These are phyloP conservation scores for Hordeum pubiflorum DNA, from an alignment of 202 grass and related monocot species.

Conservation along the genomic window DNA sequence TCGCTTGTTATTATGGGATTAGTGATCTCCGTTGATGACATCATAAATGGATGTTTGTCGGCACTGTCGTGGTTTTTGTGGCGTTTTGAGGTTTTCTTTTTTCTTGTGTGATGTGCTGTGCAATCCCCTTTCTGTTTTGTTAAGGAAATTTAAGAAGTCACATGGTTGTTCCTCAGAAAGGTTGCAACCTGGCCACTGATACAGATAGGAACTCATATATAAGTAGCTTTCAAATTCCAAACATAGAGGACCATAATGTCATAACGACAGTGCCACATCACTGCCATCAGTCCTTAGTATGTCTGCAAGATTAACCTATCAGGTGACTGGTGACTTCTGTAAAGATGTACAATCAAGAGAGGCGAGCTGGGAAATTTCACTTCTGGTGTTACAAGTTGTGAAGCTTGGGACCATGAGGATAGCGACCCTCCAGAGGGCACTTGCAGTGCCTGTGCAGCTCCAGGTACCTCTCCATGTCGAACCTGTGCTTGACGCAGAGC, in stretches of 20 bases:
- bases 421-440: constrained; percentile 32
- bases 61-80: background rate
- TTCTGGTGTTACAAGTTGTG: constrained; percentile 20
- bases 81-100: background rate
- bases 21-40: background rate
- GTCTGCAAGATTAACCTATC: background rate
- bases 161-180: background rate
- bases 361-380: background rate
- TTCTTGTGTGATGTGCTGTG: background rate
- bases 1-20: background rate
- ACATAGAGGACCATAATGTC: background rate
- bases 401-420: constrained; percentile 18
- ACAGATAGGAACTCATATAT: background rate
- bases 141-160: background rate
- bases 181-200: background rate
- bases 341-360: background rate
- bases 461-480: constrained; percentile 46
- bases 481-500: constrained; percentile 27
- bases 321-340: background rate
- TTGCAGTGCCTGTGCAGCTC: constrained; percentile 48
- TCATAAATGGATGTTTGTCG: background rate
- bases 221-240: background rate
- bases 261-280: background rate
- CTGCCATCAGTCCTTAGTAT: background rate
- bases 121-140: background rate